Percentiles rank a stretch among this genome's conserved stretches.
phyloP scores from a whole-genome alignment of 2,329 filamentous ascomycete species.

The Neonectria sp. region DNA sequence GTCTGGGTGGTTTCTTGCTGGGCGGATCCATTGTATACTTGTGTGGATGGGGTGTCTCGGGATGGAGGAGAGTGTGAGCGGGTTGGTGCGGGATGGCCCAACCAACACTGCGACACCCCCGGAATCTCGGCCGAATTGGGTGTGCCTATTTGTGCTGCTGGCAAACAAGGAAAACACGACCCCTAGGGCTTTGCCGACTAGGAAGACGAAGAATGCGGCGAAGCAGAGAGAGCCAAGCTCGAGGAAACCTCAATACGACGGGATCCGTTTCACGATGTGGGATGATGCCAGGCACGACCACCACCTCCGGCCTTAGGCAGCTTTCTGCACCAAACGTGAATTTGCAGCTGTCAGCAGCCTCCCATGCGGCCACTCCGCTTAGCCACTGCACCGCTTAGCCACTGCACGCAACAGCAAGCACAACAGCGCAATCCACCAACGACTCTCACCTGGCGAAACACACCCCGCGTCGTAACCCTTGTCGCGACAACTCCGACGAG shows the following conservation, averaged over 20 bases:
- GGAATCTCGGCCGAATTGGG: constrained; percentile 6
- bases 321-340: constrained; percentile 8
- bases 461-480: background rate
- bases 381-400: background rate
- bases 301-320: background rate
- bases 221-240: background rate
- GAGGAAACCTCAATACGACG: constrained; percentile 8
- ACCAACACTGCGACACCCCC: constrained; percentile 1
- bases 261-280: constrained; percentile 10
- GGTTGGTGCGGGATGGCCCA: constrained; percentile 16
- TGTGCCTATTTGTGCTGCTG: background rate
- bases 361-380: constrained; percentile 4
- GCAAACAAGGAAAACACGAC: background rate
- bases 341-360: constrained; percentile 11
- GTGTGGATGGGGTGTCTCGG: constrained; percentile 32
- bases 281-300: constrained; percentile 2
- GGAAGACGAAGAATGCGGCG: background rate
- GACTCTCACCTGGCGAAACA: constrained; percentile 9
- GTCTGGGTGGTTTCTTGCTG: constrained; percentile 54
- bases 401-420: background rate
- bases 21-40: constrained; percentile 49
- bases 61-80: constrained; percentile 6
- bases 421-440: constrained; percentile 4
- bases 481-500: background rate
- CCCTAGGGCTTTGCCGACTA: background rate